Percentiles rank a stretch among this genome's conserved stretches.
These are phyloP conservation scores for Zymoseptoria pseudotritici DNA, from an alignment of 2,329 filamentous ascomycete genomes.

Conservation along the genomic window DNA sequence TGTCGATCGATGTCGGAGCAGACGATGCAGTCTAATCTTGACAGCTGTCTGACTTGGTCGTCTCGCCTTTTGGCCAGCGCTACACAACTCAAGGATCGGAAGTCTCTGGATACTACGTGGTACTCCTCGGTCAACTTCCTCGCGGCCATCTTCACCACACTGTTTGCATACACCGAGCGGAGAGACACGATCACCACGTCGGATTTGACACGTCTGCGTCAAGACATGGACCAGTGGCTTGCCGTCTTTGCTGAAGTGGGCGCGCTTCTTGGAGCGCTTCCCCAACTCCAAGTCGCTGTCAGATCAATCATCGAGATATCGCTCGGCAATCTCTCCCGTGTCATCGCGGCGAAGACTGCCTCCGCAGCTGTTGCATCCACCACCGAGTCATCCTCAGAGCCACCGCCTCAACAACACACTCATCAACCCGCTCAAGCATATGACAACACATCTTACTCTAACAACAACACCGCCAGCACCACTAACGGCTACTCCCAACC, in stretches of 20 bases:
- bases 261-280: constrained; percentile 55
- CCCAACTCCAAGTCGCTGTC: constrained; percentile 43
- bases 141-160: constrained; percentile 63
- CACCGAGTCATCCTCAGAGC: constrained; percentile 9
- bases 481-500: constrained; percentile 11
- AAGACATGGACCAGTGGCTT: constrained; percentile 64
- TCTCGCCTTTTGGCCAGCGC: constrained; percentile 57
- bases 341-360: constrained; percentile 35
- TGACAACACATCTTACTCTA: constrained; percentile 3
- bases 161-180: constrained; percentile 63
- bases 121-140: constrained; percentile 66
- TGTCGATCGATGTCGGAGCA: constrained; percentile 49
- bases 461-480: constrained; percentile 6
- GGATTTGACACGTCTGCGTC: constrained; percentile 53
- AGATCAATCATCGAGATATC: constrained; percentile 43
- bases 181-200: constrained; percentile 51
- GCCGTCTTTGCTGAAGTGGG: constrained; percentile 61
- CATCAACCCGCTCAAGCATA: constrained; percentile 1
- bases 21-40: constrained; percentile 48
- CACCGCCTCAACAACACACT: background rate
- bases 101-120: constrained; percentile 71
- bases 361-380: constrained; percentile 37
- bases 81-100: constrained; percentile 53
- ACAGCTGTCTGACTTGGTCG: constrained; percentile 58
- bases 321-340: constrained; percentile 41